Base-by-base conservation (phyloP, 192 early-diverging fungal species). In the Backusella tarrabulga region DNA sequence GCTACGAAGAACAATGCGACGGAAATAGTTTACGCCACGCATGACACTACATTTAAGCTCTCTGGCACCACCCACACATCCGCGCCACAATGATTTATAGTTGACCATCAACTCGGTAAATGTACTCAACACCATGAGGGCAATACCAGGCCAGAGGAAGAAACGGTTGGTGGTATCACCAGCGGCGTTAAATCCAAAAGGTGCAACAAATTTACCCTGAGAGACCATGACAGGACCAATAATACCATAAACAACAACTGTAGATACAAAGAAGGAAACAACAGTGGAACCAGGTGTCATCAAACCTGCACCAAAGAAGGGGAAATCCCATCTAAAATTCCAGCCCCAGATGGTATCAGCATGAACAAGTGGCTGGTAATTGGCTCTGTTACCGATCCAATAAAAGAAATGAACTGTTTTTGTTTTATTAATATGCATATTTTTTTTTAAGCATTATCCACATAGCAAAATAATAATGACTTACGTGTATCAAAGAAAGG, bases 101-200 rank as follows among this genome's bases (percentile, higher is more conserved):
- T 87, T 84, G 29, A 76, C 78, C 75, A 82, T 74, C 35, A 92
- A 63, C 75, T 92, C 91, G 15, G 91, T 79, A 74, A 92, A 88
- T 21, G 91, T 84, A 71, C 87, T 84, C 75, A 86, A 78, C 9
- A 92, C 80, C 91, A 92, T 92, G 54, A 92, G 67, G 8, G 83
- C 83, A 69, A 92, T 83, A 84, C 91, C 91, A 23, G 91, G 91
- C 91, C 91, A 92, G 35, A 92, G 79, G 79, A 92, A 85, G 86
- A 87, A 92, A 56, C 83, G 88, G 52, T 87, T 87, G 32, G 91
- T 83, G 44, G 90, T 87, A 26, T 77, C 81, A 32, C 74, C 75
- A 9, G 38, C 52, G 29, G 79, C 79, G 1, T 15, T 72, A 68
- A 87, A 87, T 60, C 80, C 82, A 70, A 17, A 74, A 34, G 72